A percentile compares a stretch with the other conserved stretches of the same genome.
Conservation (phyloP, 257 asterid genomes). For the Solanum megistacrolobum region DNA sequence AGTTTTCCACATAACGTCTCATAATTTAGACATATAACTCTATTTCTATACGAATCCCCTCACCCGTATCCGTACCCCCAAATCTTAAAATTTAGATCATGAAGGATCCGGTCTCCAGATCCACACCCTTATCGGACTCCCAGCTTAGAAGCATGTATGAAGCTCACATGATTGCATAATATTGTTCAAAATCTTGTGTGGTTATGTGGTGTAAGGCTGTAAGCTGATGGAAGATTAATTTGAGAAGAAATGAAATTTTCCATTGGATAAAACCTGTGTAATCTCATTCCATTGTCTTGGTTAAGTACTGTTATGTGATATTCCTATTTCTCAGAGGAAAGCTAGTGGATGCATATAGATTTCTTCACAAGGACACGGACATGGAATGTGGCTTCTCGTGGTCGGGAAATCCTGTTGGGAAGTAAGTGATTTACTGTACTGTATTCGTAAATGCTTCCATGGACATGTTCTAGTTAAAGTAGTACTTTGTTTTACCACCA, state of each 20-base stretch:
- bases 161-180: not conserved
- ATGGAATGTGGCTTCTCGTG: constrained; percentile 90
- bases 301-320: not conserved
- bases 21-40: not conserved
- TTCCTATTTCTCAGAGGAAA: constrained; percentile 41
- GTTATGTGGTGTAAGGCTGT: not conserved
- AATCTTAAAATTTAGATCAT: not conserved
- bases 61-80: not conserved
- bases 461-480: not conserved
- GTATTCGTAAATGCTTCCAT: not conserved
- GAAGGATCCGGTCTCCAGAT: not conserved
- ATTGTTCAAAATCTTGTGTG: not conserved
- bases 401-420: constrained; percentile 94
- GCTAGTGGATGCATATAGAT: constrained; percentile 78
- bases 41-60: not conserved
- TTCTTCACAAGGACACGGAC: constrained; percentile 67
- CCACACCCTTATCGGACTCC: not conserved
- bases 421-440: constrained; percentile 36
- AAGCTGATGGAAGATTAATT: not conserved
- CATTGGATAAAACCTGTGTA: not conserved
- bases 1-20: not conserved
- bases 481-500: not conserved
- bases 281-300: not conserved
- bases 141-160: not conserved
- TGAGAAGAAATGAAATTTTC: not conserved